phyloP scores from a whole-genome alignment of 352 stramenopile species.

The Pythium rhizo-oryzae region DNA sequence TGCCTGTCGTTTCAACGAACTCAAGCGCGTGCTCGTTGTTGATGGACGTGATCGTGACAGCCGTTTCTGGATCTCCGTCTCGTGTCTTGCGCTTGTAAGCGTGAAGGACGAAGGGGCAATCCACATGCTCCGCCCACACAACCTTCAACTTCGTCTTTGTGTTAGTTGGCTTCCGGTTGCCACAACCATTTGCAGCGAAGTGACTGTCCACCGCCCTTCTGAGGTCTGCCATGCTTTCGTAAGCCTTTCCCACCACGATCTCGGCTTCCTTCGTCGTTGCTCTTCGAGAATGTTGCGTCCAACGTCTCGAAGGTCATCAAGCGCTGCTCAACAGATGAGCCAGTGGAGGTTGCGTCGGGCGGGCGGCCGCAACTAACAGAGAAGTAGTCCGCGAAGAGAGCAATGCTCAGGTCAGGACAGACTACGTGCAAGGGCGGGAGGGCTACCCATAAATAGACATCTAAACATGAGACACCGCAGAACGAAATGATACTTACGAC shows the following conservation, averaged over 20 bases:
- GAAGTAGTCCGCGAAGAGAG: too few relatives aligned
- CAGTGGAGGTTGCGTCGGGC: too few relatives aligned
- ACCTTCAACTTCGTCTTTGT: slow-evolving; percentile 9
- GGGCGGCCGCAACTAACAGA: too few relatives aligned
- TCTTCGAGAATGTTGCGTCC: too few relatives aligned
- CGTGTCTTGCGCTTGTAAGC: slow-evolving; percentile 1
- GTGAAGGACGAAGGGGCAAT: background rate
- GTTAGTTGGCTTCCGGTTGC: background rate
- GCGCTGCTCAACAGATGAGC: too few relatives aligned
- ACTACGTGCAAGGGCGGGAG: too few relatives aligned
- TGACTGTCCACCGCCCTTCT: background rate
- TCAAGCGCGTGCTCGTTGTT: background rate
- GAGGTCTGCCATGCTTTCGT: background rate
- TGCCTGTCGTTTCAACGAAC: slow-evolving; percentile 1
- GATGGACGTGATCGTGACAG: background rate
- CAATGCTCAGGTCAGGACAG: too few relatives aligned
- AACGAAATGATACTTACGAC: too few relatives aligned
- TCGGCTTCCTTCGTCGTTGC: too few relatives aligned
- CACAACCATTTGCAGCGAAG: background rate
- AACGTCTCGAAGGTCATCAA: too few relatives aligned
- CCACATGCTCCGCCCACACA: background rate
- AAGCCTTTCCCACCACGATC: background rate
- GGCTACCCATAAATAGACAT: too few relatives aligned
- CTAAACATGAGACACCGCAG: too few relatives aligned
- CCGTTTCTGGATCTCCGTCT: background rate